Percentiles rank a stretch among this genome's conserved stretches.
Conservation (phyloP, 1,284 basidiomycete species). For the Salmacisia buchloeana region DNA sequence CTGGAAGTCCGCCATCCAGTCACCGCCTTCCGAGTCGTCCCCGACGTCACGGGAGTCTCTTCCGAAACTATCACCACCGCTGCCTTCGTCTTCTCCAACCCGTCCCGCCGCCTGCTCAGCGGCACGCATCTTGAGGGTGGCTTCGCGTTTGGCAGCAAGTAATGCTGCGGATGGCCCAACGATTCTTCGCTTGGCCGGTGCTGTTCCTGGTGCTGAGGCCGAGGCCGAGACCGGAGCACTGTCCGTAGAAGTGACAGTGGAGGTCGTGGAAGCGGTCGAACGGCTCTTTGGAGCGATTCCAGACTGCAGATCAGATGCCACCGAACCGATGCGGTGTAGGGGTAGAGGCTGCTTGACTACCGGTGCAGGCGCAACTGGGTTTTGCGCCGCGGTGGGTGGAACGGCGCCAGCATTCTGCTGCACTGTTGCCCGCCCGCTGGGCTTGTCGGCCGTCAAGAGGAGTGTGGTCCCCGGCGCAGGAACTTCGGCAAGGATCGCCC, state of each 20-base stretch:
- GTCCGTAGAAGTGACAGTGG: constrained; percentile 5
- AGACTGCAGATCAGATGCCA: too few relatives aligned
- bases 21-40: constrained; percentile 1
- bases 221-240: constrained; percentile 18
- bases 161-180: constrained; percentile 38
- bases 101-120: constrained; percentile 21
- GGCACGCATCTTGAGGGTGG: constrained; percentile 26
- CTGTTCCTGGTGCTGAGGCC: constrained; percentile 16
- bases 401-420: constrained; percentile 40
- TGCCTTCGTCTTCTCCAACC: constrained; percentile 21
- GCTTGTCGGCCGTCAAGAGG: constrained; percentile 57
- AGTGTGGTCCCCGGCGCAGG: constrained; percentile 3
- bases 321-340: too few relatives aligned
- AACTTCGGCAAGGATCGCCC: constrained; percentile 65
- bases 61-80: not conserved
- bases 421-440: constrained; percentile 51
- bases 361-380: too few relatives aligned
- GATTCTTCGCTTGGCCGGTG: constrained; percentile 16
- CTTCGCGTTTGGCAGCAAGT: constrained; percentile 45
- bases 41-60: not conserved
- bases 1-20: constrained; percentile 3
- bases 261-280: too few relatives aligned
- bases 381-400: constrained; percentile 6
- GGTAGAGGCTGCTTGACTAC: too few relatives aligned
- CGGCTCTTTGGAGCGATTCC: too few relatives aligned